phyloP scores from a whole-genome alignment of 106 monocot genomes.

The Dendrobium huoshanense region DNA sequence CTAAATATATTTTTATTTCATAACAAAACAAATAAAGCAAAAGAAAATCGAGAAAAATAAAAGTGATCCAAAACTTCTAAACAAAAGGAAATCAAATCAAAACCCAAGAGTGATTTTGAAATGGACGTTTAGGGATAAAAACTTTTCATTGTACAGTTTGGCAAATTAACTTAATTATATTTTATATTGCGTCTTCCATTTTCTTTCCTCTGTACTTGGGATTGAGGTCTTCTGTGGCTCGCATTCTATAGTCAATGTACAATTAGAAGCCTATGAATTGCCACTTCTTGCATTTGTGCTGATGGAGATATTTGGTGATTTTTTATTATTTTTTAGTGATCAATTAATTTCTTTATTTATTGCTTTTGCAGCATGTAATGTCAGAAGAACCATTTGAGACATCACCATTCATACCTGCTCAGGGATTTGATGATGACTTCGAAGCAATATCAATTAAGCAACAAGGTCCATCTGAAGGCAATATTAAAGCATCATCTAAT shows the following conservation, averaged over 20 bases:
- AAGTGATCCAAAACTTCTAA: too few relatives aligned
- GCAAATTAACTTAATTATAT: neutral
- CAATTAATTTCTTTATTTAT: slow-evolving; percentile 9
- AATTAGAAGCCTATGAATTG: neutral
- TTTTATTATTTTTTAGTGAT: neutral
- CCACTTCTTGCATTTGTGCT: neutral
- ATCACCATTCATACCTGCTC: slow-evolving; percentile 55
- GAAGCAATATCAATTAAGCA: slow-evolving; percentile 35
- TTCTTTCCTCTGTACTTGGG: neutral
- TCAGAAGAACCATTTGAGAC: slow-evolving; percentile 75
- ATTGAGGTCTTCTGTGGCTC: neutral
- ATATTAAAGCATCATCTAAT: slow-evolving; percentile 15
- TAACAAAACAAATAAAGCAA: too few relatives aligned
- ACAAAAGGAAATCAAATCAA: neutral
- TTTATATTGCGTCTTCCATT: neutral
- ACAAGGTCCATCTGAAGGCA: slow-evolving; percentile 32
- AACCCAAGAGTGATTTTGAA: neutral
- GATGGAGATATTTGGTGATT: neutral
- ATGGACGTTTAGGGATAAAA: neutral
- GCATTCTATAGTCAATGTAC: neutral
- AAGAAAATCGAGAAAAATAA: too few relatives aligned
- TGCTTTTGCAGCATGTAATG: slow-evolving; percentile 46
- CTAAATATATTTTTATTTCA: too few relatives aligned
- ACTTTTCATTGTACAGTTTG: neutral
- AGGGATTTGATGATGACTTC: slow-evolving; percentile 47